Evolutionary conservation across 371 early-diverging fungal genomes (phyloP).

Genomic region (Zopfochytrium polystomum): DNA sequence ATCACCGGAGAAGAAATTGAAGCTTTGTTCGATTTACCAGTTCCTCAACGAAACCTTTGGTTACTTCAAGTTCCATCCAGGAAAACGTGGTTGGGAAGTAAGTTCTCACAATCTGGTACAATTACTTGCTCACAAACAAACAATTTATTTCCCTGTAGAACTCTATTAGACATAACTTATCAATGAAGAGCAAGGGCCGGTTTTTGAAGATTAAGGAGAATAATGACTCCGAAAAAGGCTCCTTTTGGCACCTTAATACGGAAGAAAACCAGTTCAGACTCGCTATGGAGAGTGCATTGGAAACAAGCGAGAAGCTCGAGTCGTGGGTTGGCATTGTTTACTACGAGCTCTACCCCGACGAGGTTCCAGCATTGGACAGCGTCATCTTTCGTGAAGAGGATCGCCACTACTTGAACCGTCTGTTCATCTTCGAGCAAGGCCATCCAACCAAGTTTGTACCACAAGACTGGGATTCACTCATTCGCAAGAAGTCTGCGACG

Average conservation of each 20-base stretch:
- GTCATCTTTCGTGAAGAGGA: conserved; percentile 23
- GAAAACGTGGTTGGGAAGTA: conserved; percentile 27
- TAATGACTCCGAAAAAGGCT: conserved; percentile 23
- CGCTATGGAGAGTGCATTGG: conserved; percentile 20
- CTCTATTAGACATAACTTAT: conserved; percentile 30
- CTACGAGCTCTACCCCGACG: not conserved
- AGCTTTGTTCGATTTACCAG: conserved; percentile 20
- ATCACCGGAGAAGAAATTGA: conserved; percentile 12
- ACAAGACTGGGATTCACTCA: not conserved
- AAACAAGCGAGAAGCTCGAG: conserved; percentile 21
- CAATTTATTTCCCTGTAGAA: conserved; percentile 12
- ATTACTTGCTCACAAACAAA: not conserved
- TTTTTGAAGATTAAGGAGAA: conserved; percentile 25
- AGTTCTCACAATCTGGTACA: conserved; percentile 1
- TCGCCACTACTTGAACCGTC: not conserved
- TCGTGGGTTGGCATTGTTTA: conserved; percentile 17
- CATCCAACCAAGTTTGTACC: too few relatives aligned
- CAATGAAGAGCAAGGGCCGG: conserved; percentile 25
- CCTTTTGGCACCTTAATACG: conserved; percentile 25
- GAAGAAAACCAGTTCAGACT: conserved; percentile 7
- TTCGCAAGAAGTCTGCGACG: not conserved
- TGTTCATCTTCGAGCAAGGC: conserved; percentile 18
- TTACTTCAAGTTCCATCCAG: conserved; percentile 25
- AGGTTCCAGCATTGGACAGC: not conserved
- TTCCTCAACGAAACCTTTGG: conserved; percentile 27